These are phyloP conservation scores for Barnettozyma californica DNA, from an alignment of 805 yeast species.

Conservation along the genomic window DNA sequence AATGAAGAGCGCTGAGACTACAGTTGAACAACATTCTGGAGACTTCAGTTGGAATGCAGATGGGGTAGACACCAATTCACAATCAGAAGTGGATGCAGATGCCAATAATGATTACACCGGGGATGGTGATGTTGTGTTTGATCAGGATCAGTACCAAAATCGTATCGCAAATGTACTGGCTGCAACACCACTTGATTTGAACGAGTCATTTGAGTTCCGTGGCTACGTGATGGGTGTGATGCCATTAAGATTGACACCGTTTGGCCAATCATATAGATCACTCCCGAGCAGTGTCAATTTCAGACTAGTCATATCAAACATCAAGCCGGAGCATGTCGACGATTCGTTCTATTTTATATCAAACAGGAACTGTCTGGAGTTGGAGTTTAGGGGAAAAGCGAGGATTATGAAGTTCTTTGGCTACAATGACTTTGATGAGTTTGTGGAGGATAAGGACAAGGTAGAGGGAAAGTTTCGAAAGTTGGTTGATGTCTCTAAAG, in stretches of 20 bases:
- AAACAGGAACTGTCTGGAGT: slow-evolving; percentile 14
- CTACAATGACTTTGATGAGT: slow-evolving; percentile 3
- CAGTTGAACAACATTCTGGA: not conserved
- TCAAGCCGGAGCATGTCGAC: not conserved
- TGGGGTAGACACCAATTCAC: not conserved
- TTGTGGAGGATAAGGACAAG: slow-evolving; percentile 1
- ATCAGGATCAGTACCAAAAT: not conserved
- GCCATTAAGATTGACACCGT: slow-evolving; percentile 8
- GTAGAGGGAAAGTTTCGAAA: not conserved
- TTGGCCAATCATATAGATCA: slow-evolving; percentile 15
- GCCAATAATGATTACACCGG: not conserved
- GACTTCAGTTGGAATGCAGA: not conserved
- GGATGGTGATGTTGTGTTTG: not conserved
- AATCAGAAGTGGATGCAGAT: not conserved
- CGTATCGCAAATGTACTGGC: not conserved
- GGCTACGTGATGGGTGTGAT: slow-evolving; percentile 16
- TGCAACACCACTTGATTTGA: not conserved
- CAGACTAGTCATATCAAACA: slow-evolving; percentile 15
- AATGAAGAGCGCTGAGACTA: not conserved
- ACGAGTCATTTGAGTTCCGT: not conserved
- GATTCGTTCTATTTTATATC: slow-evolving; percentile 1
- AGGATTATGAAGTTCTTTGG: slow-evolving; percentile 13
- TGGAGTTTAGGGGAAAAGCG: slow-evolving; percentile 13
- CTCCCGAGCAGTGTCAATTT: slow-evolving; percentile 10
- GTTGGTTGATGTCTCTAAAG: not conserved